Base-by-base conservation (phyloP, 306 rosid genomes). In the Lotus japonicus region DNA sequence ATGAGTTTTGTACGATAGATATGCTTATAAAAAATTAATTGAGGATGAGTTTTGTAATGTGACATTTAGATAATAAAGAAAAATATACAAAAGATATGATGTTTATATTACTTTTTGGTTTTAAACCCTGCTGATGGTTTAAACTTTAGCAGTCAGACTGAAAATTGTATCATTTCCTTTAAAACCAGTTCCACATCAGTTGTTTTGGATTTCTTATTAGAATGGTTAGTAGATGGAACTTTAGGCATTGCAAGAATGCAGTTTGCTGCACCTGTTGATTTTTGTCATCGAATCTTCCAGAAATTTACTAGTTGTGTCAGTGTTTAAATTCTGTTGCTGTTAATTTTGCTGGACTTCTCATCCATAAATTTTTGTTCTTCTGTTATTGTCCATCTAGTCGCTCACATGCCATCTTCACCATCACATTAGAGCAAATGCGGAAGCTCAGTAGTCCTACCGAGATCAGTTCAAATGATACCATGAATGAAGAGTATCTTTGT, bases 351-450 rank as follows among this genome's bases (percentile, higher is more conserved):
- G 21, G 39, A 31, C 21, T 43, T 49, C 66, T 51, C 48, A 65
- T 74, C 73, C 73, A 39, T 69, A 51, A 73, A 73, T 64, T 63
- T 71, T 71, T 65, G 55, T 52, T 76, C 44, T 46, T 56, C 69
- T 71, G 56, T 49, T 63, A n/a, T 69, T 76, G 66, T 75, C 62
- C 76, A 60, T 70, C 50, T 64, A 92, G 98, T 66, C 98, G 97
- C 61, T 92, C 98, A 61, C 98, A 92, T 84, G 98, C 97, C 77
- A 92, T 92, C 85, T 92, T 92, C 90, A 89, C 98, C 79, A 86
- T 92, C 81, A 86, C 98, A 61, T 74, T 92, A 66, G 98, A 92
- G 91, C 98, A 92, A 84, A 92, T 92, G 97, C 88, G 75, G 46
- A 89, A 92, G 83, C 64, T 66, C 68, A 83, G 64, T 68, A 71